Evolutionary conservation across 2,329 filamentous ascomycete species (phyloP).

Genomic region (Aspergillus nomiae): DNA sequence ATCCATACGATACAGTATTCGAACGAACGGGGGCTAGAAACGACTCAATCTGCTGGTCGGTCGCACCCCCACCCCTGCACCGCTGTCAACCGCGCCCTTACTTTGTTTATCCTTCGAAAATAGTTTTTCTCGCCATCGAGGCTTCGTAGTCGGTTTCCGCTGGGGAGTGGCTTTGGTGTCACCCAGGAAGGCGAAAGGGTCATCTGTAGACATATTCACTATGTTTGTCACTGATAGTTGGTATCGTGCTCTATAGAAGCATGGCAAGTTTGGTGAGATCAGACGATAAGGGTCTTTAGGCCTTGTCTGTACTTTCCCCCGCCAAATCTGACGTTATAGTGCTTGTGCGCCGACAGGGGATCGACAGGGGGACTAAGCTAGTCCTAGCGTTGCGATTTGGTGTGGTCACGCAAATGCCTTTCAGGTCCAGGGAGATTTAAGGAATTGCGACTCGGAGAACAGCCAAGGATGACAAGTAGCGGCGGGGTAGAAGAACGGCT

Average conservation of each 20-base stretch:
- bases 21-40: conserved; percentile 59
- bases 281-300: conserved; percentile 15
- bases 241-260: conserved; percentile 28
- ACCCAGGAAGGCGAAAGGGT: conserved; percentile 39
- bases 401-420: background rate
- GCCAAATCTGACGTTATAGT: conserved; percentile 6
- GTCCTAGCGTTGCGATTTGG: conserved; percentile 1
- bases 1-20: conserved; percentile 29
- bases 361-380: conserved; percentile 22
- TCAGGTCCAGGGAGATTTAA: too few relatives aligned
- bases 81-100: conserved; percentile 23
- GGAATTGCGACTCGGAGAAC: background rate
- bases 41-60: conserved; percentile 55
- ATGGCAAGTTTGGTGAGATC: conserved; percentile 29
- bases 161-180: conserved; percentile 28
- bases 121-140: conserved; percentile 54
- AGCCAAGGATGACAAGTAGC: background rate
- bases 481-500: background rate
- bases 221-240: conserved; percentile 7
- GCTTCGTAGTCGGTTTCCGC: conserved; percentile 35
- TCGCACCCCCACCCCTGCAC: conserved; percentile 28
- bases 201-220: conserved; percentile 37
- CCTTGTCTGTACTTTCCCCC: conserved; percentile 18
- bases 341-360: conserved; percentile 15
- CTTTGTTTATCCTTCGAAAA: conserved; percentile 46